phyloP scores from a whole-genome alignment of 345 rosid genomes.

The Adansonia digitata region DNA sequence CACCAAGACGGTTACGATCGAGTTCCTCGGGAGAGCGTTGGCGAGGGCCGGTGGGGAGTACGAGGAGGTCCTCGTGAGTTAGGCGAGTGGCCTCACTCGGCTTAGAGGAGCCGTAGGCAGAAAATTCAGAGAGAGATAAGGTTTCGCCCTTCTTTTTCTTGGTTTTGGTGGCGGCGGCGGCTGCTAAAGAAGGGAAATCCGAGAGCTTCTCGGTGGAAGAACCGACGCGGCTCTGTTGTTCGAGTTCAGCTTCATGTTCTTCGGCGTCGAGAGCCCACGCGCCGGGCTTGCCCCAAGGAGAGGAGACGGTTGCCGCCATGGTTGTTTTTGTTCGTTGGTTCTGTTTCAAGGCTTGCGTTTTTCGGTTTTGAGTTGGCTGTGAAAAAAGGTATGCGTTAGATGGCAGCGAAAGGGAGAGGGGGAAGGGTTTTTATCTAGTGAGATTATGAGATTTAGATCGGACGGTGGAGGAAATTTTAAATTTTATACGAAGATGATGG shows the following conservation, averaged over 20 bases:
- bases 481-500: background rate
- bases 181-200: slow-evolving; percentile 63
- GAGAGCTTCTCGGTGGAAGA: slow-evolving; percentile 25
- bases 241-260: slow-evolving; percentile 67
- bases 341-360: background rate
- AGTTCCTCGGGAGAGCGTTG: slow-evolving; percentile 83
- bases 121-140: slow-evolving; percentile 61
- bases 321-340: background rate
- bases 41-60: slow-evolving; percentile 89
- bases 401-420: slow-evolving; percentile 19
- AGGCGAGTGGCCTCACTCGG: slow-evolving; percentile 32
- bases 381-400: slow-evolving; percentile 29
- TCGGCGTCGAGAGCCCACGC: slow-evolving; percentile 95
- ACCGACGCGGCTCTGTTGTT: slow-evolving; percentile 14
- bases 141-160: slow-evolving; percentile 78
- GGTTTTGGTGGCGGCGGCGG: slow-evolving; percentile 63
- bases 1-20: slow-evolving; percentile 66
- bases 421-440: slow-evolving; percentile 15
- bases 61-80: slow-evolving; percentile 51
- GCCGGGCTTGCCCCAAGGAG: slow-evolving; percentile 94
- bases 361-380: no score
- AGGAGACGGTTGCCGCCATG: slow-evolving; percentile 82
- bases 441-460: slow-evolving; percentile 27
- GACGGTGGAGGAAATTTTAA: slow-evolving; percentile 40
- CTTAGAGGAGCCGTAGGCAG: slow-evolving; percentile 28